Conservation (phyloP, 1,284 basidiomycete species). For the Leccinum pachyderme region DNA sequence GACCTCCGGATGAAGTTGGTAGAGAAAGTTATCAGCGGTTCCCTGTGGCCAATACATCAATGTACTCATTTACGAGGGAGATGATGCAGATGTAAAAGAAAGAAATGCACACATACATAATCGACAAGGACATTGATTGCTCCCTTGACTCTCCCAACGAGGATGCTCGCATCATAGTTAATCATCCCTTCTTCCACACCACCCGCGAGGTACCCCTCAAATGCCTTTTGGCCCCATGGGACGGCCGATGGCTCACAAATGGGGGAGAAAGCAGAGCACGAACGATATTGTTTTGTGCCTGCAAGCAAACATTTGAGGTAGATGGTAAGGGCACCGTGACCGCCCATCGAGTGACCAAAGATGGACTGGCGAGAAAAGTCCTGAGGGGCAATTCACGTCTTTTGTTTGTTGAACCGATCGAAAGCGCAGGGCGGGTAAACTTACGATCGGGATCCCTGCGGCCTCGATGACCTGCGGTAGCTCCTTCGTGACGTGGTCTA, state of each 20-base stretch:
- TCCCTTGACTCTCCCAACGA: conserved; percentile 67
- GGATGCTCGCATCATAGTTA: conserved; percentile 82
- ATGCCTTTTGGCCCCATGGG: conserved; percentile 93
- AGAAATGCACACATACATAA: conserved; percentile 50
- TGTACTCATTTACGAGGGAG: background rate
- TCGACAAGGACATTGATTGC: conserved; percentile 81
- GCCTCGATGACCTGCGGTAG: conserved; percentile 74
- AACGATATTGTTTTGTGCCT: conserved; percentile 71
- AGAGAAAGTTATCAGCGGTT: conserved; percentile 84
- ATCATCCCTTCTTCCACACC: conserved; percentile 75
- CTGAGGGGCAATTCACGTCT: conserved; percentile 33
- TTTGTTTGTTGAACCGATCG: background rate
- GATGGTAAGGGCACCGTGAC: conserved; percentile 90
- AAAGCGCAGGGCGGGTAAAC: conserved; percentile 21
- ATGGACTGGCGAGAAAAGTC: conserved; percentile 75
- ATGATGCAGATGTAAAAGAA: background rate
- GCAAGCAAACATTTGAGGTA: conserved; percentile 69
- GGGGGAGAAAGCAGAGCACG: conserved; percentile 92
- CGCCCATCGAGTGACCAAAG: conserved; percentile 87
- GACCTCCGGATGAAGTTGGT: conserved; percentile 89
- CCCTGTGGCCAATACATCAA: conserved; percentile 49
- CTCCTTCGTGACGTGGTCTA: conserved; percentile 79
- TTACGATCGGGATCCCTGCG: conserved; percentile 65
- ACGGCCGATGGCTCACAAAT: conserved; percentile 87
- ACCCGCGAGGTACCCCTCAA: conserved; percentile 82